These are phyloP conservation scores for Chlamydomonas sp. DNA, from an alignment of 139 green algal genomes.

Conservation along the genomic window DNA sequence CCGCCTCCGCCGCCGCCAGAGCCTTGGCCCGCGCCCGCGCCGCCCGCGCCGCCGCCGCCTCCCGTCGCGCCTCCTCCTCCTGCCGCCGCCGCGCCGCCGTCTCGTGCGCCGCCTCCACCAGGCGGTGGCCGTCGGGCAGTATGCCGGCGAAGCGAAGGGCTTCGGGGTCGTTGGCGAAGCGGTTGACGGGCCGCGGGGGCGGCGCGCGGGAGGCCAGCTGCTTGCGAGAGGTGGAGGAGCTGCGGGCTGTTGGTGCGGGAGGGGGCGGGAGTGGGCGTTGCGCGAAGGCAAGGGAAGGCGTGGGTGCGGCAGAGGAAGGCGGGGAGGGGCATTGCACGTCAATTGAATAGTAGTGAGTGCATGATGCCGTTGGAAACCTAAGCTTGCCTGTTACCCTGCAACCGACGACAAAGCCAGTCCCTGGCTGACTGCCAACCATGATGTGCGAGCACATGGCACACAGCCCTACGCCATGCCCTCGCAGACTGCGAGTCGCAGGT, in stretches of 20 bases:
- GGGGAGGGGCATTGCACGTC: too few species aligned
- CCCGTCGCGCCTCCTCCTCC: conserved; percentile 21
- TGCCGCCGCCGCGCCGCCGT: conserved; percentile 9
- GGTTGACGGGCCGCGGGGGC: background rate
- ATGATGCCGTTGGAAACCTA: too few species aligned
- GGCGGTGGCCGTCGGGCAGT: conserved; percentile 4
- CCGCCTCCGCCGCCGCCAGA: background rate
- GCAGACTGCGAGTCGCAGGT: too few species aligned
- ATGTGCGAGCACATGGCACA: too few species aligned
- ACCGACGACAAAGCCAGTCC: too few species aligned
- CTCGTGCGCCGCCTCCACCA: conserved; percentile 20
- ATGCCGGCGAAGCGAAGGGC: conserved; percentile 11
- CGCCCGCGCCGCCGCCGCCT: background rate
- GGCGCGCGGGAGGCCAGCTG: background rate
- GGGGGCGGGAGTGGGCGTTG: too few species aligned
- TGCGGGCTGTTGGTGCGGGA: background rate
- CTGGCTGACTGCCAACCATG: too few species aligned
- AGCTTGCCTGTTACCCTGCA: too few species aligned
- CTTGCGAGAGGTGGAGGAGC: background rate
- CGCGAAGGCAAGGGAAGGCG: too few species aligned
- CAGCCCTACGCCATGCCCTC: too few species aligned
- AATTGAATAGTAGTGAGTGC: too few species aligned
- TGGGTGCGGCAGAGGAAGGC: too few species aligned
- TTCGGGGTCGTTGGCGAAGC: background rate
- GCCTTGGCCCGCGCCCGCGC: background rate